phyloP scores from a whole-genome alignment of 2,329 filamentous ascomycete species.

The Aspergillus sp. region DNA sequence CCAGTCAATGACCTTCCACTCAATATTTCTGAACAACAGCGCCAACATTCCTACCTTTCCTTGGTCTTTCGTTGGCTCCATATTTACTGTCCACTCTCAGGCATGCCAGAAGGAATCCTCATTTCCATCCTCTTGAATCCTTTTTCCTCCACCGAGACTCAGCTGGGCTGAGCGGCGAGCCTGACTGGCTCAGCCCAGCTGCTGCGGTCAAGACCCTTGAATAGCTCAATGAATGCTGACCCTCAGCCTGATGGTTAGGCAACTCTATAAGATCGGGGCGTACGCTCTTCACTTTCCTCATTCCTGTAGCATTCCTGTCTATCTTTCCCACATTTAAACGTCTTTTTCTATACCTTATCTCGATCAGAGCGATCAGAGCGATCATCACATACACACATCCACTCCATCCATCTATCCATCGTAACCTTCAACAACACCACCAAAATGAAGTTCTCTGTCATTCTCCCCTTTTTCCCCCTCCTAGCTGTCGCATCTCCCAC shows the following conservation, averaged over 20 bases:
- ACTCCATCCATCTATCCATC: not conserved
- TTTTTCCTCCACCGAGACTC: not conserved
- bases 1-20: not conserved
- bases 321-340: not conserved
- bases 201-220: no score
- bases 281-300: not conserved
- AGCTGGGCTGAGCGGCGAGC: not conserved
- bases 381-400: no score
- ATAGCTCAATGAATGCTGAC: no score
- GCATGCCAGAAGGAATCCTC: slow-evolving; percentile 3
- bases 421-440: not conserved
- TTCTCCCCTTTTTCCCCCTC: not conserved
- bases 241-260: not conserved
- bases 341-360: not conserved
- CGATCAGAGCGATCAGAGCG: no score
- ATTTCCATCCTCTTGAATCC: not conserved
- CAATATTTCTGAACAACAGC: no score
- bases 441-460: not conserved
- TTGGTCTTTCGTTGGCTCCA: not conserved
- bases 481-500: not conserved
- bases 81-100: not conserved
- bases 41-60: not conserved
- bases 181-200: no score
- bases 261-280: not conserved
- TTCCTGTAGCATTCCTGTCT: not conserved